These are phyloP conservation scores for Amauroascus verrucosus DNA, from an alignment of 2,329 filamentous ascomycete genomes.

Conservation along the genomic window DNA sequence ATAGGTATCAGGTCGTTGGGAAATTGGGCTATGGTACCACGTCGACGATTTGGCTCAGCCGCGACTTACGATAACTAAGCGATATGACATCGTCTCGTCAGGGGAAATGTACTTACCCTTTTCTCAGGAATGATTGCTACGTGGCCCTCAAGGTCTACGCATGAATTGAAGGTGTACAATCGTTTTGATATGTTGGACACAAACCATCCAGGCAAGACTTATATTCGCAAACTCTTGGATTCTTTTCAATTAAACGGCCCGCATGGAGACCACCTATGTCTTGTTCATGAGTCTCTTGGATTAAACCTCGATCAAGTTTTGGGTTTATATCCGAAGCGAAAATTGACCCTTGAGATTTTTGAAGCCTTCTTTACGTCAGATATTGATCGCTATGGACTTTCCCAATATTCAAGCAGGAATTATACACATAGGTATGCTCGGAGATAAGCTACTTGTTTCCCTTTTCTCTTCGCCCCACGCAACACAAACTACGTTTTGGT, in stretches of 20 bases:
- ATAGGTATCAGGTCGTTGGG: conserved; percentile 14
- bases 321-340: conserved; percentile 6
- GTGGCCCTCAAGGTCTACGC: conserved; percentile 17
- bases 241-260: conserved; percentile 13
- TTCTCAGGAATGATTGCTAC: not conserved
- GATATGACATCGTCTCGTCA: no score
- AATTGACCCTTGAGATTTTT: conserved; percentile 10
- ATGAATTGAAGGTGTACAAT: conserved; percentile 38
- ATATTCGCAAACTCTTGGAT: conserved; percentile 10
- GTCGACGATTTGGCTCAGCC: conserved; percentile 17
- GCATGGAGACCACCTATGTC: conserved; percentile 10
- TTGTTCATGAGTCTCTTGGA: conserved; percentile 12
- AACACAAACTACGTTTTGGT: no score
- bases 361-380: conserved; percentile 19
- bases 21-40: conserved; percentile 18
- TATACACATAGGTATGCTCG: conserved; percentile 11
- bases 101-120: no score
- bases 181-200: conserved; percentile 21
- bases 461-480: no score
- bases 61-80: no score
- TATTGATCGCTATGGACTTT: conserved; percentile 10
- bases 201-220: conserved; percentile 11
- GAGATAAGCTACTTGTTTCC: not conserved
- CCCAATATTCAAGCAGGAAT: not conserved
- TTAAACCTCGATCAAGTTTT: conserved; percentile 10